Evolutionary conservation across 1,284 basidiomycete genomes (phyloP).

Genomic region (Tilletia walkeri): DNA sequence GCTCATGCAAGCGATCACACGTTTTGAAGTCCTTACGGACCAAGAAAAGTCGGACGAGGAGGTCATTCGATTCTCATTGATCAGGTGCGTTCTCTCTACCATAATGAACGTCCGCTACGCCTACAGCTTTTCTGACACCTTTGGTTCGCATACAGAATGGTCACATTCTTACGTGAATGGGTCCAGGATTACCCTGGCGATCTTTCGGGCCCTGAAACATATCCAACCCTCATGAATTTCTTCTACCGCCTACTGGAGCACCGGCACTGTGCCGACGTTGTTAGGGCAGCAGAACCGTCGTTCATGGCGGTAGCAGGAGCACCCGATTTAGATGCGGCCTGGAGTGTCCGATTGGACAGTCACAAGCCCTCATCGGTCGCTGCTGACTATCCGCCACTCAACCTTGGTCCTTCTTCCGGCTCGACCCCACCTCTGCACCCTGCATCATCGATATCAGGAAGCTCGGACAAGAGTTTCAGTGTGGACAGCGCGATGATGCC

Average conservation of each 20-base stretch:
- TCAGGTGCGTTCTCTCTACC: conserved; percentile 20
- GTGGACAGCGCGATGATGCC: background rate
- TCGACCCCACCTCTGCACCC: background rate
- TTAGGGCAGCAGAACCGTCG: conserved; percentile 29
- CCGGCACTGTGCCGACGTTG: conserved; percentile 37
- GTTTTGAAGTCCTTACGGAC: conserved; percentile 39
- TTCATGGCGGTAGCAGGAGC: conserved; percentile 34
- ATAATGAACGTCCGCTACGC: background rate
- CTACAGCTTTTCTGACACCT: background rate
- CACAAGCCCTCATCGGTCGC: conserved; percentile 27
- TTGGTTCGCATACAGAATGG: conserved; percentile 22
- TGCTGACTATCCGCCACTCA: background rate
- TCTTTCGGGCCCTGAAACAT: conserved; percentile 40
- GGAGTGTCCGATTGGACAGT: conserved; percentile 42
- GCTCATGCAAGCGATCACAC: conserved; percentile 36
- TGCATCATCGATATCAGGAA: background rate
- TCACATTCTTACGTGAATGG: conserved; percentile 47
- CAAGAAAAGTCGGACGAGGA: conserved; percentile 35
- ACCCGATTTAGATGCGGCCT: conserved; percentile 41
- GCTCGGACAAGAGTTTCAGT: background rate
- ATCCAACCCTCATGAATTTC: conserved; percentile 32
- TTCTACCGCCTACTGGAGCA: conserved; percentile 36
- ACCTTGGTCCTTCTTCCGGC: too few species aligned
- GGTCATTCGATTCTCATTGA: conserved; percentile 44
- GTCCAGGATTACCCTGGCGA: conserved; percentile 50